Conservation (phyloP, 2,329 filamentous ascomycete species). For the Niveomyces coronatus region DNA sequence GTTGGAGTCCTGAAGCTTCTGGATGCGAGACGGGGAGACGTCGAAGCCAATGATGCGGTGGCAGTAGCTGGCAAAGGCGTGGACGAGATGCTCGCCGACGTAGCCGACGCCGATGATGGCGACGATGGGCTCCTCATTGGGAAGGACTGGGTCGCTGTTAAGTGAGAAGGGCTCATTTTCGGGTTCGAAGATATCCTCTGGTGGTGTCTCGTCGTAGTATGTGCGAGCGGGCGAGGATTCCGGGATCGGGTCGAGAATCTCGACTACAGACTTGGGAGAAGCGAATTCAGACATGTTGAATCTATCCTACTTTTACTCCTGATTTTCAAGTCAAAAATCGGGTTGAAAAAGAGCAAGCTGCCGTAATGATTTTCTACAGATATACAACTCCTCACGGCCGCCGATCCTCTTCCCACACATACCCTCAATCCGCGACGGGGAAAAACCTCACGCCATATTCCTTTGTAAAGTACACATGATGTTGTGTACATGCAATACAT, state of each 20-base stretch:
- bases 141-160: constrained; percentile 7
- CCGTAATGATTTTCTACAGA: too few relatives aligned
- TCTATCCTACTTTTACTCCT: too few relatives aligned
- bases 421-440: neutral
- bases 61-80: constrained; percentile 30
- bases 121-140: constrained; percentile 25
- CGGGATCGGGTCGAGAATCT: neutral
- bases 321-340: too few relatives aligned
- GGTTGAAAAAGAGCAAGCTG: too few relatives aligned
- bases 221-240: neutral
- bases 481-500: constrained; percentile 1
- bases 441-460: neutral
- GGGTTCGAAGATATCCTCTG: constrained; percentile 20
- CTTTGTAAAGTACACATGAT: neutral
- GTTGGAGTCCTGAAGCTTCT: constrained; percentile 22
- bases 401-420: too few relatives aligned
- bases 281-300: too few relatives aligned
- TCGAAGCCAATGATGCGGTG: constrained; percentile 39
- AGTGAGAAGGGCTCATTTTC: constrained; percentile 13
- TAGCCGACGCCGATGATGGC: constrained; percentile 44
- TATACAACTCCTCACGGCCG: too few relatives aligned
- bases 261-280: too few relatives aligned
- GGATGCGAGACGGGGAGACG: constrained; percentile 29
- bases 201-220: constrained; percentile 26
- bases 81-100: constrained; percentile 39